A percentile compares a stretch with the other conserved stretches of the same genome.
These are phyloP conservation scores for Protomyces macrosporus DNA, from an alignment of 1,139 yeast genomes.

Conservation along the genomic window DNA sequence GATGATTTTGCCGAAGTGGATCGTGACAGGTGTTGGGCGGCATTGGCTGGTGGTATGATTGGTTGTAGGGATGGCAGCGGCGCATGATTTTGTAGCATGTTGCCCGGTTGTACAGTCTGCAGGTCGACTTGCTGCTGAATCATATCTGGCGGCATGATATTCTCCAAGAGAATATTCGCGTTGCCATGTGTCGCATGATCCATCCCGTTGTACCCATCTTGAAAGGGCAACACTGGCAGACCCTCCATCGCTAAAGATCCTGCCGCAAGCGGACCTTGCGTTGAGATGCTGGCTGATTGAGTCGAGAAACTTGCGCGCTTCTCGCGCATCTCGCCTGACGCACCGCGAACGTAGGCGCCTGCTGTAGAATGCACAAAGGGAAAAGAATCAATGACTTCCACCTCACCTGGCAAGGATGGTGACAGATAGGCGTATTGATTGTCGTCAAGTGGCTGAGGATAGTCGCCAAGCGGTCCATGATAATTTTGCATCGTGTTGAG, in stretches of 20 bases:
- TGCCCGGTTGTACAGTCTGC: neutral
- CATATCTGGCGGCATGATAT: neutral
- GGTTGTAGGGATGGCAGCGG: neutral
- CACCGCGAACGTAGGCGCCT: neutral
- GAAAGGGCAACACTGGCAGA: neutral
- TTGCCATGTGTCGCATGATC: too few species aligned
- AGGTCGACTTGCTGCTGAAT: neutral
- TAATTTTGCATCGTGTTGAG: neutral
- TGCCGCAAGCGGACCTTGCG: neutral
- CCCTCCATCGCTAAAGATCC: neutral
- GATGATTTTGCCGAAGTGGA: neutral
- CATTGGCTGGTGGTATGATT: neutral
- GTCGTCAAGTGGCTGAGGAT: neutral
- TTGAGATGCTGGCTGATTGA: neutral
- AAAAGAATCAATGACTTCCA: neutral
- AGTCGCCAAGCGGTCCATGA: neutral
- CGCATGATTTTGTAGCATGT: neutral
- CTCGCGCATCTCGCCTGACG: neutral
- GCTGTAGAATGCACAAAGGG: neutral
- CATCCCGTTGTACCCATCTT: neutral
- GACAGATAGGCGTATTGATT: neutral
- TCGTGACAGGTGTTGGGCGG: neutral
- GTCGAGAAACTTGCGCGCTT: too few species aligned
- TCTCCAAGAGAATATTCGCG: neutral
- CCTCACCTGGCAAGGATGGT: neutral